These are phyloP conservation scores for Babjeviella inositovora DNA, from an alignment of 805 yeast species.

Conservation along the genomic window DNA sequence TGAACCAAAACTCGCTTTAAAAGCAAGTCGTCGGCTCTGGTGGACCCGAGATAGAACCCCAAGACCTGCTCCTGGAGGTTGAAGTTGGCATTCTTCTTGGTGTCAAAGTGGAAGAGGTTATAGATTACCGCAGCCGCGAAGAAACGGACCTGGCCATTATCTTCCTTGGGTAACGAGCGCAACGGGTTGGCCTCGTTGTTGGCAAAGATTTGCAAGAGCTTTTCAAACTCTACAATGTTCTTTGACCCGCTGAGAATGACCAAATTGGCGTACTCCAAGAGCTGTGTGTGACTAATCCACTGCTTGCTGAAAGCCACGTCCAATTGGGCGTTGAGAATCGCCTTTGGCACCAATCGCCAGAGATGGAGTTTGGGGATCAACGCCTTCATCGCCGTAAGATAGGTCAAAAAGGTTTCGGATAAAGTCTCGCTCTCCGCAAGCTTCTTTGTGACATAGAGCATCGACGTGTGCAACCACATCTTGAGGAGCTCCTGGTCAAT, in stretches of 20 bases:
- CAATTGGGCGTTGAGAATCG: conserved; percentile 43
- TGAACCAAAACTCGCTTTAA: conserved; percentile 35
- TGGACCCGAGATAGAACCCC: conserved; percentile 46
- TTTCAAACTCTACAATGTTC: conserved; percentile 22
- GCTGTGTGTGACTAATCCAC: conserved; percentile 24
- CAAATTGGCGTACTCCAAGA: conserved; percentile 27
- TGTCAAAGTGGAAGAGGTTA: conserved; percentile 30
- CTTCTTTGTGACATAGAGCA: conserved; percentile 44
- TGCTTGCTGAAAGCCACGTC: conserved; percentile 35
- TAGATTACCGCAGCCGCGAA: conserved; percentile 28
- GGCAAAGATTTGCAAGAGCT: conserved; percentile 45
- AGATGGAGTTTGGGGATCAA: conserved; percentile 12
- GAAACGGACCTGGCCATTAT: conserved; percentile 13
- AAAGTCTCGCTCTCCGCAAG: conserved; percentile 31
- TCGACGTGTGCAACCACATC: conserved; percentile 41
- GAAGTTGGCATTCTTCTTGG: conserved; percentile 23
- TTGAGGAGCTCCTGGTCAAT: too few species aligned
- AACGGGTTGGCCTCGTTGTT: conserved; percentile 29
- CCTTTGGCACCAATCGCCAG: conserved; percentile 22
- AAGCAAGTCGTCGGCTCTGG: conserved; percentile 41
- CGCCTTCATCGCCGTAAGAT: conserved; percentile 12
- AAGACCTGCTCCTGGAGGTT: conserved; percentile 33
- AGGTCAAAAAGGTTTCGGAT: conserved; percentile 9
- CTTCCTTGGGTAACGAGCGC: conserved; percentile 7
- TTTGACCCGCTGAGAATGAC: conserved; percentile 19